Percentiles rank a stretch among this genome's conserved stretches.
Conservation (phyloP, 805 yeast species). For the Jamesozyma piceae region DNA sequence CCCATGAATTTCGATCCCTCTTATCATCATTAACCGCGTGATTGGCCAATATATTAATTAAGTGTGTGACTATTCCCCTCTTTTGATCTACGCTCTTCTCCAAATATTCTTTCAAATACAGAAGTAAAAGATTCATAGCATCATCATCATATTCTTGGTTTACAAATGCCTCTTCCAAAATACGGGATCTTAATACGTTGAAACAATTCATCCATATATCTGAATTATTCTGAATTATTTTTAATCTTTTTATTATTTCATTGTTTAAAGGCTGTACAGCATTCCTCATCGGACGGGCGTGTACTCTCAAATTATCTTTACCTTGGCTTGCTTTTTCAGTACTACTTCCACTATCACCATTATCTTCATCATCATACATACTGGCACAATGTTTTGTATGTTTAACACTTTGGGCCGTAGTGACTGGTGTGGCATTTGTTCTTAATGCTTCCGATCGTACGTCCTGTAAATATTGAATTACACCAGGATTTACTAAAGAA, state of each 20-base stretch:
- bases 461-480: constrained; percentile 14
- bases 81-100: constrained; percentile 3
- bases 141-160: constrained; percentile 15
- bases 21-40: constrained; percentile 1
- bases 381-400: constrained; percentile 11
- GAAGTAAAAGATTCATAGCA: constrained; percentile 15
- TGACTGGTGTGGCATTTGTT: constrained; percentile 9
- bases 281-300: background rate
- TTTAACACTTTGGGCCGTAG: background rate
- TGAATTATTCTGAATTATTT: constrained; percentile 3
- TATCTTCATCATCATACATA: constrained; percentile 20
- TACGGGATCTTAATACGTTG: constrained; percentile 1
- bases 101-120: constrained; percentile 14
- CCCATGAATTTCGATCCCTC: constrained; percentile 7
- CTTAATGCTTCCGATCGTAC: constrained; percentile 26
- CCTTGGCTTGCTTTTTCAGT: too few species aligned
- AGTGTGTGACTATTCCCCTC: constrained; percentile 10
- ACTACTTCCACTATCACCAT: background rate
- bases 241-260: background rate
- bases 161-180: constrained; percentile 6
- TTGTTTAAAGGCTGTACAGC: background rate
- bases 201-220: constrained; percentile 14
- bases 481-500: constrained; percentile 21
- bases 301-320: background rate
- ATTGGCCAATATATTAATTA: constrained; percentile 13